Evolutionary conservation across 2,329 filamentous ascomycete species (phyloP).

Genomic region (Nemania sp.): DNA sequence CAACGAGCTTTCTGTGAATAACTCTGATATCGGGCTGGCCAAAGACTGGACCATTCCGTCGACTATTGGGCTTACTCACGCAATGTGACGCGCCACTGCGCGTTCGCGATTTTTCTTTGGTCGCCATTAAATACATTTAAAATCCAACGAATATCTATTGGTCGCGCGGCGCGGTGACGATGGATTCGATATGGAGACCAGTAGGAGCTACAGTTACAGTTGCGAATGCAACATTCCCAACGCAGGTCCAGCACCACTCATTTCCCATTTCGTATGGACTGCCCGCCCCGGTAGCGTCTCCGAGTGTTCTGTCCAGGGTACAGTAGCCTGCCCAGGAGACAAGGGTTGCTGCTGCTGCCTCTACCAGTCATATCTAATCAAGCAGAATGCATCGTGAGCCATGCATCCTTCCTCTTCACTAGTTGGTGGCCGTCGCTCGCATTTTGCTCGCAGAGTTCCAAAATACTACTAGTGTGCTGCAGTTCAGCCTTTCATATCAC

Average conservation of each 20-base stretch:
- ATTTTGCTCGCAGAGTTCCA: background rate
- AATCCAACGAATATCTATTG: constrained; percentile 11
- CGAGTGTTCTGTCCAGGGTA: constrained; percentile 7
- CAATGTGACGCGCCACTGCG: constrained; percentile 32
- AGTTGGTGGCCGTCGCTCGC: constrained; percentile 1
- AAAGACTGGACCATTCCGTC: constrained; percentile 4
- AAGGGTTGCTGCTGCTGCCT: constrained; percentile 9
- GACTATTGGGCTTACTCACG: constrained; percentile 7
- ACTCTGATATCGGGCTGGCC: constrained; percentile 22
- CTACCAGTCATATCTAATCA: constrained; percentile 20
- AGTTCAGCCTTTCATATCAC: constrained; percentile 32
- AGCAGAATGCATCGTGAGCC: constrained; percentile 12
- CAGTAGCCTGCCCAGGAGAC: constrained; percentile 17
- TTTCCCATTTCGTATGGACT: constrained; percentile 24
- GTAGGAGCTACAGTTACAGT: constrained; percentile 39
- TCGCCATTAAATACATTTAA: constrained; percentile 11
- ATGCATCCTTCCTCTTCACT: constrained; percentile 4
- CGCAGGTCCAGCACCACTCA: constrained; percentile 45
- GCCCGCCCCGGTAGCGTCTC: constrained; percentile 20
- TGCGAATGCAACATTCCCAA: constrained; percentile 42
- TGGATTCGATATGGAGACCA: constrained; percentile 35
- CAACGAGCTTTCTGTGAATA: background rate
- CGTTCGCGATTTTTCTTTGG: constrained; percentile 15
- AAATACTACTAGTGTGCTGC: constrained; percentile 5
- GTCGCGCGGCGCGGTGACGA: constrained; percentile 13